Conservation (phyloP, 345 rosid genomes). For the Eucalyptus brandiana region DNA sequence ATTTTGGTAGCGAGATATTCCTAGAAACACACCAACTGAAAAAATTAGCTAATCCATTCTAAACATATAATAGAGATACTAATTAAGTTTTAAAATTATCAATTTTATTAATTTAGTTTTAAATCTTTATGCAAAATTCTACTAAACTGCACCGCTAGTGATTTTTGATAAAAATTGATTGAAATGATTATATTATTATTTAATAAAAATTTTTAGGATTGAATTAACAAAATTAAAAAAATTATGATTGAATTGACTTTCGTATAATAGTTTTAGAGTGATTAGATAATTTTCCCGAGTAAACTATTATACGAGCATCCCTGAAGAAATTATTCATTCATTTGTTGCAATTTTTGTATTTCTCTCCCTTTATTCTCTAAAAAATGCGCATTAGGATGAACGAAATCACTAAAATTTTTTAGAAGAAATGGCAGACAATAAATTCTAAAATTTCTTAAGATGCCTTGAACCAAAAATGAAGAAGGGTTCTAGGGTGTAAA, state of each 20-base stretch:
- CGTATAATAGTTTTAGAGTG: neutral
- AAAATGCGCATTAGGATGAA: neutral
- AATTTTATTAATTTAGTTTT: neutral
- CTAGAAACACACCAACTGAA: neutral
- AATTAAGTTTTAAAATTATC: neutral
- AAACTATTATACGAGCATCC: neutral
- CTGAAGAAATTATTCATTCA: neutral
- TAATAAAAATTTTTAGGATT: neutral
- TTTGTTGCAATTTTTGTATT: neutral
- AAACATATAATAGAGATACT: neutral
- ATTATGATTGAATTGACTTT: neutral
- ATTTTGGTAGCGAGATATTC: neutral
- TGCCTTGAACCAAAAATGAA: neutral
- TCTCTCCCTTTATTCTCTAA: neutral
- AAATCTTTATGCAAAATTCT: neutral
- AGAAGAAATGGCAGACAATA: neutral
- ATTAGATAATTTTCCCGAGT: neutral
- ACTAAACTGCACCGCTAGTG: rapidly evolving
- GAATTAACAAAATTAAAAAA: neutral
- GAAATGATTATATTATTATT: neutral
- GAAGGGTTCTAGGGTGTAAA: neutral
- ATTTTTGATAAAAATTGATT: rapidly evolving
- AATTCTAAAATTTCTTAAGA: neutral
- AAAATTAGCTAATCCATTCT: neutral
- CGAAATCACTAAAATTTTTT: neutral